Percentiles rank a stretch among this genome's conserved stretches.
Evolutionary conservation across 2,329 filamentous ascomycete genomes (phyloP).

Genomic region (Raffaelea ambrosiae): DNA sequence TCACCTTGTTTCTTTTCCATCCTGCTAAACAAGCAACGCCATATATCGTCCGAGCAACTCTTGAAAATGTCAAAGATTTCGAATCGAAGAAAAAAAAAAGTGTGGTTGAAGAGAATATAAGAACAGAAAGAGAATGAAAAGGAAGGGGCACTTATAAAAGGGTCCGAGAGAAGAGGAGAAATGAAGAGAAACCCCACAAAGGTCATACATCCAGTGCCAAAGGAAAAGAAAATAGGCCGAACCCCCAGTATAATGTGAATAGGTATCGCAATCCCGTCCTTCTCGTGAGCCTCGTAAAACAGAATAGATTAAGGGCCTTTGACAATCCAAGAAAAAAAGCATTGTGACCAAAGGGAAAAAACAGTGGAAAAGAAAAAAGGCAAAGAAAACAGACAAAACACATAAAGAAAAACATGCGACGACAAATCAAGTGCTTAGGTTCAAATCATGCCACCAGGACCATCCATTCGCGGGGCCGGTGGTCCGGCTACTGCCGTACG

Average conservation of each 20-base stretch:
- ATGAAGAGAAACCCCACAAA: too few species aligned
- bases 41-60: background rate
- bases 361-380: background rate
- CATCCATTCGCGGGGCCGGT: slow-evolving; percentile 17
- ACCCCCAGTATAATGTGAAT: slow-evolving; percentile 2
- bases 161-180: background rate
- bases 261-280: slow-evolving; percentile 20
- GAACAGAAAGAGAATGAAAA: slow-evolving; percentile 6
- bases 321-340: background rate
- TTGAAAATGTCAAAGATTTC: background rate
- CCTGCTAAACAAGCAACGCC: background rate
- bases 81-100: background rate
- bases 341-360: background rate
- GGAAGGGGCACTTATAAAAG: too few species aligned
- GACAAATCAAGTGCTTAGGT: background rate
- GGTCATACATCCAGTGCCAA: too few species aligned
- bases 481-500: slow-evolving; percentile 9
- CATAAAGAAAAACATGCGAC: background rate
- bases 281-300: slow-evolving; percentile 1
- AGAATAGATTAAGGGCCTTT: slow-evolving; percentile 5
- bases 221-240: too few species aligned
- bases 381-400: background rate
- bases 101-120: slow-evolving; percentile 5
- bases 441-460: slow-evolving; percentile 27
- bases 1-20: background rate